Evolutionary conservation across 2,329 filamentous ascomycete genomes (phyloP), one percentile per base, ranked within the genome.

Genomic region (Epichloe amarillans): DNA sequence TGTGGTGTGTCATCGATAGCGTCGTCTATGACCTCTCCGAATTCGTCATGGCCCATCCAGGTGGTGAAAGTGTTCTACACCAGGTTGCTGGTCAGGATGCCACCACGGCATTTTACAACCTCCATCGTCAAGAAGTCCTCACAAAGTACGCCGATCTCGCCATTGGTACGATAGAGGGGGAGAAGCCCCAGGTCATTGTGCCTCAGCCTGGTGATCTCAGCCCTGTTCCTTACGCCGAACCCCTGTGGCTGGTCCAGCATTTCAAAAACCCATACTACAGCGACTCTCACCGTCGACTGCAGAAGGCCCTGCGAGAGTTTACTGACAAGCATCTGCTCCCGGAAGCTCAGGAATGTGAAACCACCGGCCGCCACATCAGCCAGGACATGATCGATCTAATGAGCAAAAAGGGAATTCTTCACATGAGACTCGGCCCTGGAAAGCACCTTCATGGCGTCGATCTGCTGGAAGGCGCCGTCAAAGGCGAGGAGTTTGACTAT

Each of bases 91-190:
- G 88, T 55, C 77, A 80, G 57, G 88, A 95, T 62, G 87, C 88
- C 47, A 95, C 88, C 2, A 71, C 76, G 37, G 84, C 84, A 51
- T 95, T 94, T 69, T 95, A 94, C 78, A 94, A 94, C 72, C 81
- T 95, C 49, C 89, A 95, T 70, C 76, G 88, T 26, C 88, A 95
- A 59, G 88, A 95, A 68, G 86, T 94, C n/a, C 76, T 95, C 11
- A 72, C 82, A 54, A 89, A 89, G 66, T 94, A 94, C 73, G 70
- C 75, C 45, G 74, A 79, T 60, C 76, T 95, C 17, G 84, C 79
- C 66, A 77, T 95, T 59, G 88, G 88, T 61, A 86, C 80, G 14
- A 66, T 95, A 62, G 72, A 80, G 84, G 80, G 23, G 66, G 87
- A 95, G 72, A 82, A 76, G 61, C 76, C 87, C 19, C 79, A 88